These are phyloP conservation scores for Aspergillus pseudoglaucus DNA, from an alignment of 2,329 filamentous ascomycete species.

Conservation along the genomic window DNA sequence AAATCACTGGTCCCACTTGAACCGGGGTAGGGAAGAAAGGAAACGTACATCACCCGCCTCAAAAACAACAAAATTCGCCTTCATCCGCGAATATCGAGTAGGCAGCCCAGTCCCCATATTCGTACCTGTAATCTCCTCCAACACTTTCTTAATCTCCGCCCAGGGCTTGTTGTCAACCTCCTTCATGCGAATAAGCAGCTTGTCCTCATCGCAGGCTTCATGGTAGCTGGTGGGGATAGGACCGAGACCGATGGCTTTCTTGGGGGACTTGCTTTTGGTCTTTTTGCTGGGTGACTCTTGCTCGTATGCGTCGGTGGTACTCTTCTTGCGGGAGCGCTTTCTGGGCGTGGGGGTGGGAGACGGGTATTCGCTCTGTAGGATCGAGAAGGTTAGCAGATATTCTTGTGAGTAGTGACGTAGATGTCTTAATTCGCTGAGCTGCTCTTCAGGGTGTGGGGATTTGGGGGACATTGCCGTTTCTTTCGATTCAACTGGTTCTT, in stretches of 20 bases:
- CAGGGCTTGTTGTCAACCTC: not conserved
- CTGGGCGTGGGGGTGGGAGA: not conserved
- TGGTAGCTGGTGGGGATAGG: conserved; percentile 21
- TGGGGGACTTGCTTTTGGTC: conserved; percentile 1
- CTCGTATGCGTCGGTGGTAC: conserved; percentile 9
- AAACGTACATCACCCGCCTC: conserved; percentile 25
- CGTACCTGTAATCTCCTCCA: not conserved
- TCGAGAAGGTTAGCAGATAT: no score
- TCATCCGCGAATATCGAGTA: not conserved
- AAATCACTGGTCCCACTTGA: not conserved
- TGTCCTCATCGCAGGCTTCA: not conserved
- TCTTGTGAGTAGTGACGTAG: no score
- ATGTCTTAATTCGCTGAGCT: no score
- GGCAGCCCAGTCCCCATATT: not conserved
- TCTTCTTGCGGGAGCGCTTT: conserved; percentile 14
- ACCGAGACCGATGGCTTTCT: conserved; percentile 3
- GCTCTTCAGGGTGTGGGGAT: no score
- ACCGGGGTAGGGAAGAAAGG: conserved; percentile 8
- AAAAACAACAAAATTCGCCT: conserved; percentile 4
- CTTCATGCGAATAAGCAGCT: not conserved
- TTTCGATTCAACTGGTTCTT: no score
- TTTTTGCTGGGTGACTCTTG: not conserved
- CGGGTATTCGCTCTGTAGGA: not conserved
- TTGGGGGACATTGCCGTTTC: no score
- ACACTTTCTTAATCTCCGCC: not conserved